Conservation (phyloP, 2,329 filamentous ascomycete genomes). For the Laburnicola sp. region DNA sequence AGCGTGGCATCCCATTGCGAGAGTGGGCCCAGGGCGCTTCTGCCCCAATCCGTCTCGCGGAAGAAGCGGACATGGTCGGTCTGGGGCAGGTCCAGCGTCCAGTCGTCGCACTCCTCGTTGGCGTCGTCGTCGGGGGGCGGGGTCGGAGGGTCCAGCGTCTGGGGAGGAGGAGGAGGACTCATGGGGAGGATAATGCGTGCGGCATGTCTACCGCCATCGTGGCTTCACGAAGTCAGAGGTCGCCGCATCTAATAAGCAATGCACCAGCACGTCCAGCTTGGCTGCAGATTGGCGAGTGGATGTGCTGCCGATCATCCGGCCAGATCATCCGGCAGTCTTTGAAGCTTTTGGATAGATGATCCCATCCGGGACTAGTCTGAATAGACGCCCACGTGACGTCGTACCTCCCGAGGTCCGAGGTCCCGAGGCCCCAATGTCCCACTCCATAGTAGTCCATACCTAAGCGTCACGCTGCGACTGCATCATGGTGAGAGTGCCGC, state of each 20-base stretch:
- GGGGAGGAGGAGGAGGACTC: not conserved
- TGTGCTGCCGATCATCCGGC: no score
- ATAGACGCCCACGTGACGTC: no score
- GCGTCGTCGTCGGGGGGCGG: not conserved
- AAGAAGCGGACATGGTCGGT: conserved; percentile 42
- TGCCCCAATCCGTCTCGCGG: conserved; percentile 31
- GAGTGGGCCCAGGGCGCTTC: conserved; percentile 31
- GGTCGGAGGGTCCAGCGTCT: not conserved
- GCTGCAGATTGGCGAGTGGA: no score
- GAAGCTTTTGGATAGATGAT: no score
- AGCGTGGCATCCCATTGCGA: conserved; percentile 31
- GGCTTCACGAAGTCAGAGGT: not conserved
- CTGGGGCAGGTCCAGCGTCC: conserved; percentile 34
- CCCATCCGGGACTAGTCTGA: no score
- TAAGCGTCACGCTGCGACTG: no score
- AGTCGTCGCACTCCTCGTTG: conserved; percentile 20
- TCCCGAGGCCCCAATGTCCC: no score
- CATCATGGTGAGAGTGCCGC: no score
- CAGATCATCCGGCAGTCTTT: no score
- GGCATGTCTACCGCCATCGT: not conserved
- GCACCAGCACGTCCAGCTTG: not conserved
- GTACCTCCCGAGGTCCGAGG: no score
- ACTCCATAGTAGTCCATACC: no score
- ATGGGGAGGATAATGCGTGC: not conserved
- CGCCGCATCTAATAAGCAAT: no score